phyloP scores from a whole-genome alignment of 768 basidiomycete genomes.

The Sarcodon aspratus region DNA sequence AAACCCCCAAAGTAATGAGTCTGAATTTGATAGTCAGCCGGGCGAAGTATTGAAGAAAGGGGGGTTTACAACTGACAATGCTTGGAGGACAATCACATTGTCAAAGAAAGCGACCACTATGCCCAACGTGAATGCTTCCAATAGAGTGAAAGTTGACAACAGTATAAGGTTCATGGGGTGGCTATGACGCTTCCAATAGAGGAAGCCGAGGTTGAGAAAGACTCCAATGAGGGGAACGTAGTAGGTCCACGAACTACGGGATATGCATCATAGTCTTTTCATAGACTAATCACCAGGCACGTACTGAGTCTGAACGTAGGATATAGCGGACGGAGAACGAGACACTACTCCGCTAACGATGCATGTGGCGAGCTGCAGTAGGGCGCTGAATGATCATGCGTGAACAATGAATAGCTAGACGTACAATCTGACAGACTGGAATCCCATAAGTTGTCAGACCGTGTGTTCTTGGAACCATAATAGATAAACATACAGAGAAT shows the following conservation, averaged over 20 bases:
- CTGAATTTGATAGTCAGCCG: slow-evolving; percentile 19
- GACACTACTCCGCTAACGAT: slow-evolving; percentile 66
- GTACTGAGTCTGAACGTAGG: slow-evolving; percentile 66
- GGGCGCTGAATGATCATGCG: slow-evolving; percentile 1
- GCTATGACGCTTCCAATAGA: slow-evolving; percentile 90
- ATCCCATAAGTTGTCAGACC: neutral
- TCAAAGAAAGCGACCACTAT: slow-evolving; percentile 69
- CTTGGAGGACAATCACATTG: slow-evolving; percentile 70
- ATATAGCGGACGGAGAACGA: slow-evolving; percentile 42
- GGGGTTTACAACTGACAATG: slow-evolving; percentile 44
- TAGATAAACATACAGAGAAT: slow-evolving; percentile 60
- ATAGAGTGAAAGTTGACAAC: slow-evolving; percentile 75
- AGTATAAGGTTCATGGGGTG: slow-evolving; percentile 83
- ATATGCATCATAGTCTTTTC: neutral
- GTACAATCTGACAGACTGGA: slow-evolving; percentile 64
- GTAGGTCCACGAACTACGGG: slow-evolving; percentile 60
- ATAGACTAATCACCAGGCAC: slow-evolving; percentile 14
- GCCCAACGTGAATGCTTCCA: slow-evolving; percentile 91
- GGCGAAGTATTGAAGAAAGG: neutral
- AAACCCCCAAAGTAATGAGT: slow-evolving; percentile 84
- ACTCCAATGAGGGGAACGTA: slow-evolving; percentile 73
- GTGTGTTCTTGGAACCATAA: neutral
- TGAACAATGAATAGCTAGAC: slow-evolving; percentile 6
- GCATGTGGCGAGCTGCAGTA: slow-evolving; percentile 58
- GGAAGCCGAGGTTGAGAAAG: slow-evolving; percentile 63